Evolutionary conservation across 495 filamentous ascomycete genomes (phyloP).

Genomic region (Lasiosphaeriaceae sp.): DNA sequence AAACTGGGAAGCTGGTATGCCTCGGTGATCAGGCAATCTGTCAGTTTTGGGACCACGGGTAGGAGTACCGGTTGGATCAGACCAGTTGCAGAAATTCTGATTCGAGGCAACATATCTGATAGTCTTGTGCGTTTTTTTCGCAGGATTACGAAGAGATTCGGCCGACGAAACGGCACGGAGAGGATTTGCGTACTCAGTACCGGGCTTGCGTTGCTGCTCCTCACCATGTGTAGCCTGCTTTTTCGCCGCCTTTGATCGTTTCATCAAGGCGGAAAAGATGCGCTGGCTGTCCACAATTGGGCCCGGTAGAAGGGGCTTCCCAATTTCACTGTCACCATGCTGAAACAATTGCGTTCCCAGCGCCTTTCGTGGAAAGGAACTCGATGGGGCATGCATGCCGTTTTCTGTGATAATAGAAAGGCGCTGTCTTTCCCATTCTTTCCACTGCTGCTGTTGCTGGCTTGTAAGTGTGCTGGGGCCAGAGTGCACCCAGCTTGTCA

Average conservation of each 20-base stretch:
- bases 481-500: slow-evolving; percentile 75
- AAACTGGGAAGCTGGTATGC: not conserved
- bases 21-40: not conserved
- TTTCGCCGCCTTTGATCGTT: slow-evolving; percentile 48
- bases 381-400: slow-evolving; percentile 45
- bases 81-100: not conserved
- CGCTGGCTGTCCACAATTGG: slow-evolving; percentile 56
- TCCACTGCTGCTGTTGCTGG: slow-evolving; percentile 31
- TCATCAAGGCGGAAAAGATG: slow-evolving; percentile 72
- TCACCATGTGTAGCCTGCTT: slow-evolving; percentile 14
- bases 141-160: not conserved
- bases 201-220: slow-evolving; percentile 28
- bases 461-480: slow-evolving; percentile 43
- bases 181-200: not conserved
- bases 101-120: not conserved
- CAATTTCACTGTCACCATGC: not conserved
- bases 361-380: slow-evolving; percentile 29
- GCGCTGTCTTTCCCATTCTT: slow-evolving; percentile 51
- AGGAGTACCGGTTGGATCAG: not conserved
- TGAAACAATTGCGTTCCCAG: slow-evolving; percentile 17
- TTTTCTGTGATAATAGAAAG: slow-evolving; percentile 66
- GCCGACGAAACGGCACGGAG: not conserved
- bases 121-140: slow-evolving; percentile 2
- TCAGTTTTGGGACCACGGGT: not conserved
- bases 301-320: not conserved